Percentiles rank a stretch among this genome's conserved stretches.
Conservation (phyloP, 441 rosid genomes). For the Melianthus villosus region DNA sequence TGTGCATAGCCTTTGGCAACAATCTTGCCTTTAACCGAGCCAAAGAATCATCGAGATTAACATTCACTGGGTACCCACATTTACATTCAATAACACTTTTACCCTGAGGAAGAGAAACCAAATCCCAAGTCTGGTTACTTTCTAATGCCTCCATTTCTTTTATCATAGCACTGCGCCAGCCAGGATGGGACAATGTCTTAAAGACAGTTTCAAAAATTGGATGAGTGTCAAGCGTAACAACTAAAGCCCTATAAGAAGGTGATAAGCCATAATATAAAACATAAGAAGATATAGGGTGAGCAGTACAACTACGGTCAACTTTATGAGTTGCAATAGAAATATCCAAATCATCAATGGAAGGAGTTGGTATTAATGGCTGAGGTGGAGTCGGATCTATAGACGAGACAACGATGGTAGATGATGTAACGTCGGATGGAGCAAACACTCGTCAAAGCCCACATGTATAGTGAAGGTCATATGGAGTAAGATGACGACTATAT, state of each 20-base stretch:
- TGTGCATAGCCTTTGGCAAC: not conserved
- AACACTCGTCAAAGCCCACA: no score
- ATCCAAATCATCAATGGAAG: no score
- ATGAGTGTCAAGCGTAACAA: not conserved
- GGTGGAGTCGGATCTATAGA: no score
- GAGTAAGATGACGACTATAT: no score
- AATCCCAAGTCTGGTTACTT: not conserved
- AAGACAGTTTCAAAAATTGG: not conserved
- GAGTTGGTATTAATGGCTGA: no score
- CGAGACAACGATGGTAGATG: no score
- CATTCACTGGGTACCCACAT: not conserved
- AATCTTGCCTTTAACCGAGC: not conserved
- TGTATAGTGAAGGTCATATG: no score
- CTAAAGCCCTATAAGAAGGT: not conserved
- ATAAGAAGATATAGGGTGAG: not conserved
- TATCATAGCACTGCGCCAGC: not conserved
- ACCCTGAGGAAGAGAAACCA: not conserved
- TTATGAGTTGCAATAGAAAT: not conserved
- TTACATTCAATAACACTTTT: not conserved
- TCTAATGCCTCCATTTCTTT: not conserved
- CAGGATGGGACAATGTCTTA: not conserved
- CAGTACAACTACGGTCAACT: not conserved
- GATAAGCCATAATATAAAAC: not conserved
- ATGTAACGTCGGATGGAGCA: no score
- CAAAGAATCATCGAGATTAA: not conserved